phyloP scores from a whole-genome alignment of 2,329 filamentous ascomycete species.

The Corinectria fuckeliana region DNA sequence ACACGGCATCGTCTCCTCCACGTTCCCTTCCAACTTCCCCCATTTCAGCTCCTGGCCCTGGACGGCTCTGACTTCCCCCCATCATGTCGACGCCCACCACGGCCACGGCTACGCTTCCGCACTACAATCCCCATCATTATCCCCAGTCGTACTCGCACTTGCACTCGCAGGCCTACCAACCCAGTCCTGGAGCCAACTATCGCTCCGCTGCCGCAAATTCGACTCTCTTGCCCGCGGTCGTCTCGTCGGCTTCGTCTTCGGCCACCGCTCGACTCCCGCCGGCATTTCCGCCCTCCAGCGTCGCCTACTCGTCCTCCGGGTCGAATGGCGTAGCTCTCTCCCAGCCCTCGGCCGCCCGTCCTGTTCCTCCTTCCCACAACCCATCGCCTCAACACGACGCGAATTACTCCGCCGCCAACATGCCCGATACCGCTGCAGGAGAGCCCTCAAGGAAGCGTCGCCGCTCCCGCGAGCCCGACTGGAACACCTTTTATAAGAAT shows the following conservation, averaged over 20 bases:
- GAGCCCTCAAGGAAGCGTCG: conserved; percentile 57
- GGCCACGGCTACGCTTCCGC: conserved; percentile 74
- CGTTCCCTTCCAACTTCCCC: conserved; percentile 16
- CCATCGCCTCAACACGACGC: conserved; percentile 37
- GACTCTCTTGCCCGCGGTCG: conserved; percentile 41
- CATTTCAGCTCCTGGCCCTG: conserved; percentile 29
- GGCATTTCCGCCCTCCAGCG: conserved; percentile 38
- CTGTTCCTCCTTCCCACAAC: conserved; percentile 42
- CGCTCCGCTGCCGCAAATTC: conserved; percentile 37
- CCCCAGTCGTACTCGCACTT: conserved; percentile 58
- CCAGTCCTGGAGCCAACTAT: conserved; percentile 38
- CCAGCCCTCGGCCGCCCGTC: conserved; percentile 40
- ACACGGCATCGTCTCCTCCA: conserved; percentile 24
- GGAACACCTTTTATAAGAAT: conserved; percentile 83
- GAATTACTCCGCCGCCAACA: conserved; percentile 33
- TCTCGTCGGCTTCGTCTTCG: conserved; percentile 35
- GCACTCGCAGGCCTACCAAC: conserved; percentile 41
- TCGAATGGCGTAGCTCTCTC: conserved; percentile 43
- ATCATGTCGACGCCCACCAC: conserved; percentile 83
- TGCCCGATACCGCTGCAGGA: conserved; percentile 41
- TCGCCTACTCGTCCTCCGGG: conserved; percentile 41
- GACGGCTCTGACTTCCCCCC: conserved; percentile 34
- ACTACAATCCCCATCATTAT: conserved; percentile 70
- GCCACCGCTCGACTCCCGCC: conserved; percentile 32
- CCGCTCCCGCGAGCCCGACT: conserved; percentile 72